Conservation (phyloP, 2,329 filamentous ascomycete genomes). For the Aschersonia sp. region DNA sequence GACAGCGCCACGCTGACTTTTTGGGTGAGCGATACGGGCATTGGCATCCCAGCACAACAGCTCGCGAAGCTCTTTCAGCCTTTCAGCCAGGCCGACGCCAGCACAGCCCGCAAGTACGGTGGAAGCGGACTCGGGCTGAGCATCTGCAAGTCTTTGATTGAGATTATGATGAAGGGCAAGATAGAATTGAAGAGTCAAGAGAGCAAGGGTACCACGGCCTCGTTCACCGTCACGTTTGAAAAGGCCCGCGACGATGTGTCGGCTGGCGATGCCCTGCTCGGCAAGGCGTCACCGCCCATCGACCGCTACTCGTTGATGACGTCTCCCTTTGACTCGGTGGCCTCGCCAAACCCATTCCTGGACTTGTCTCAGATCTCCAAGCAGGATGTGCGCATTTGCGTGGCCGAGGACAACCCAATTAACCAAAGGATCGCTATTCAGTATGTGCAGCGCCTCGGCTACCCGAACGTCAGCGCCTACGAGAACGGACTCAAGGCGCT, state of each 20-base stretch:
- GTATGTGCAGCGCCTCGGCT: conserved; percentile 75
- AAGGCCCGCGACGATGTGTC: conserved; percentile 55
- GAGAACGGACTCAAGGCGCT: conserved; percentile 82
- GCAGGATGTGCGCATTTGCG: conserved; percentile 71
- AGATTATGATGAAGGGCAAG: conserved; percentile 77
- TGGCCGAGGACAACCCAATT: conserved; percentile 90
- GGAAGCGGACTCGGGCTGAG: conserved; percentile 82
- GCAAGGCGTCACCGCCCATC: conserved; percentile 19
- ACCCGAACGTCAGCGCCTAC: conserved; percentile 69
- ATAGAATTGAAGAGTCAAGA: conserved; percentile 71
- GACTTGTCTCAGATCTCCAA: conserved; percentile 62
- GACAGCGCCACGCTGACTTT: conserved; percentile 64
- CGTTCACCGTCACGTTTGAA: conserved; percentile 73
- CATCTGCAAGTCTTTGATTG: conserved; percentile 88
- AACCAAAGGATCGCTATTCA: conserved; percentile 90
- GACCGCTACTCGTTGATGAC: conserved; percentile 18
- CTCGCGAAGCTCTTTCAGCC: conserved; percentile 79
- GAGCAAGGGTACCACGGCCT: conserved; percentile 54
- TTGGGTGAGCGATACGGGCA: conserved; percentile 80
- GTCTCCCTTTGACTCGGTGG: conserved; percentile 20
- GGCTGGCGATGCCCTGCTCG: conserved; percentile 34
- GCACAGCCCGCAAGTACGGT: conserved; percentile 79
- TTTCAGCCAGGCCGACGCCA: conserved; percentile 84
- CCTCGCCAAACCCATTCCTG: conserved; percentile 31
- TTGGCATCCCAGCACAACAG: conserved; percentile 74